Conservation (phyloP, 2,329 filamentous ascomycete species). For the Microsporum ferrugineum region DNA sequence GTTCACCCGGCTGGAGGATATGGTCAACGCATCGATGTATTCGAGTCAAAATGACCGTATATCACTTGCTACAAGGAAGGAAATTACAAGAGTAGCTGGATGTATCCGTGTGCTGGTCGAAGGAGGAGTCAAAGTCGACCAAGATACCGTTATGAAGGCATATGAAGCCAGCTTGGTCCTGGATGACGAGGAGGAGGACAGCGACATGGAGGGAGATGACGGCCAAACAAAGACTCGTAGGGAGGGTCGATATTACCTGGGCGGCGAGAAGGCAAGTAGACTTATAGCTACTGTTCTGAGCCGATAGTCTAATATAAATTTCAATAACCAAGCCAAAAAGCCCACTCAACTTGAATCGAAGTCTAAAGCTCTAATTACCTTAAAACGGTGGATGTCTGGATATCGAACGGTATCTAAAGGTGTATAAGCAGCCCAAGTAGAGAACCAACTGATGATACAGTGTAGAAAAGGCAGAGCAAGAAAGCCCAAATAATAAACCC, state of each 20-base stretch:
- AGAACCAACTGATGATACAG: neutral
- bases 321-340: neutral
- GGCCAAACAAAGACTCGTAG: constrained; percentile 15
- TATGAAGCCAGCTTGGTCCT: constrained; percentile 75
- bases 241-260: constrained; percentile 33
- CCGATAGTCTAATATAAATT: neutral
- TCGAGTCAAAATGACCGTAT: constrained; percentile 91
- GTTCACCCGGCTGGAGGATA: constrained; percentile 82
- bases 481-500: neutral
- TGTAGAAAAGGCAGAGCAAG: neutral
- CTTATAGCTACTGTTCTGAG: constrained; percentile 21
- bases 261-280: constrained; percentile 29
- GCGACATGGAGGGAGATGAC: constrained; percentile 27
- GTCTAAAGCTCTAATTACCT: neutral
- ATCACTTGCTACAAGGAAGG: constrained; percentile 60
- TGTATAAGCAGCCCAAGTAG: neutral
- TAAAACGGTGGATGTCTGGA: neutral
- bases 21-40: constrained; percentile 73
- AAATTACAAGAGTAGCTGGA: constrained; percentile 74
- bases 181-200: constrained; percentile 33
- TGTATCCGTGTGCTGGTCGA: constrained; percentile 76
- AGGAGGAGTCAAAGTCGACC: constrained; percentile 72
- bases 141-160: constrained; percentile 71
- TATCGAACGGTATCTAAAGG: neutral
- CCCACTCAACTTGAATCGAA: neutral